These are phyloP conservation scores for Pestalotiopsis sp. DNA, from an alignment of 2,329 filamentous ascomycete genomes.

Conservation along the genomic window DNA sequence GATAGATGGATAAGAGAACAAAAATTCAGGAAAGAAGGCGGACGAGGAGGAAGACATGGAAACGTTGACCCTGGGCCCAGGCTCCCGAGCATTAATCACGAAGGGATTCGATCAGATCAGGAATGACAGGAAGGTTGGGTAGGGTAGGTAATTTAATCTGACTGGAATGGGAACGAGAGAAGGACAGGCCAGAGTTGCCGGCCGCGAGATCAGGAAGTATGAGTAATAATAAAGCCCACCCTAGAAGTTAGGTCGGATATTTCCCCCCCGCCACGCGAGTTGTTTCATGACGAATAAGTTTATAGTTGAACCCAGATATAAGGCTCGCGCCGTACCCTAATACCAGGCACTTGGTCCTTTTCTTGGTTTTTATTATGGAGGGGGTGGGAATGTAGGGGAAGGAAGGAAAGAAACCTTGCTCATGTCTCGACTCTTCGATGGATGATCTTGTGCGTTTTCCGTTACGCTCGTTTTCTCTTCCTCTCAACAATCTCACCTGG, in stretches of 20 bases:
- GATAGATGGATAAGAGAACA: too few relatives aligned
- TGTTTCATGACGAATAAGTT: slow-evolving; percentile 8
- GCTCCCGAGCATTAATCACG: neutral
- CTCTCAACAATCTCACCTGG: neutral
- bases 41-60: neutral
- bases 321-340: neutral
- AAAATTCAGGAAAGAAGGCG: neutral
- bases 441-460: neutral
- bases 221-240: neutral
- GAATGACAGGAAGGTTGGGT: neutral
- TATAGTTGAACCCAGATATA: slow-evolving; percentile 9
- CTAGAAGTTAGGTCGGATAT: neutral
- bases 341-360: too few relatives aligned
- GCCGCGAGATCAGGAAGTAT: neutral
- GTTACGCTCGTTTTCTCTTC: neutral
- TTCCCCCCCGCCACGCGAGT: neutral
- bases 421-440: neutral
- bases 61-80: neutral
- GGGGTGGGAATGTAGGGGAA: too few relatives aligned
- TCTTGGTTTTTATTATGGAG: too few relatives aligned
- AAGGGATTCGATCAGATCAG: neutral
- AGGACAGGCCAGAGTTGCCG: neutral
- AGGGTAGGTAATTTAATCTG: neutral
- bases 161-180: neutral
- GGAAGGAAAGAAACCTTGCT: too few relatives aligned